Conservation (phyloP, 345 rosid genomes). For the Melaleuca quinquenervia region DNA sequence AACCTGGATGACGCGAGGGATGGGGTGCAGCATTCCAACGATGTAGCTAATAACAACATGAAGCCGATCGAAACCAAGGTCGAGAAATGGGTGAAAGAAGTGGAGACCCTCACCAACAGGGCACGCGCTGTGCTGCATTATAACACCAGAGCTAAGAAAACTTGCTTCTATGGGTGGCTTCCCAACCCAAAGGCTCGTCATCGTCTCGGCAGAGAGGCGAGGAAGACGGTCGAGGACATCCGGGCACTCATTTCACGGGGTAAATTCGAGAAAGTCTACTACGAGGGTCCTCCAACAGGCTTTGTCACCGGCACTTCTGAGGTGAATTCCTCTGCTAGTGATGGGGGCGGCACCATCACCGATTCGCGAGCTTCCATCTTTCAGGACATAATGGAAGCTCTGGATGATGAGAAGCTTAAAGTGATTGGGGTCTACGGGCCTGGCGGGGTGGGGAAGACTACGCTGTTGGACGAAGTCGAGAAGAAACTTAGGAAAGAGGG, state of each 20-base stretch:
- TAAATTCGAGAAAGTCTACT: too few relatives aligned
- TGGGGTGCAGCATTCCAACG: neutral
- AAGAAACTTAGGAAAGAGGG: neutral
- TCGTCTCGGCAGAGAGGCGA: too few relatives aligned
- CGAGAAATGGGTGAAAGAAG: too few relatives aligned
- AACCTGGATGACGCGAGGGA: neutral
- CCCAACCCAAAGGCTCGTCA: too few relatives aligned
- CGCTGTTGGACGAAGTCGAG: neutral
- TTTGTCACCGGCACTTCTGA: accelerated
- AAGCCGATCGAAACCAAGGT: neutral
- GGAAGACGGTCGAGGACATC: too few relatives aligned
- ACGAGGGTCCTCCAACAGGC: neutral
- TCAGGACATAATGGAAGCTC: neutral
- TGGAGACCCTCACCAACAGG: too few relatives aligned
- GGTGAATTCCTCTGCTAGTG: too few relatives aligned
- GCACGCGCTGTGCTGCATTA: too few relatives aligned
- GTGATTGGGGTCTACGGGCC: neutral
- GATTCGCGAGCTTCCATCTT: neutral
- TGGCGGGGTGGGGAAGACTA: neutral
- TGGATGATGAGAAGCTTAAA: neutral
- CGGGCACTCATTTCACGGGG: too few relatives aligned
- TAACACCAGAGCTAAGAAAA: too few relatives aligned
- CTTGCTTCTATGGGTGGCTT: too few relatives aligned
- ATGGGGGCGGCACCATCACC: too few relatives aligned
- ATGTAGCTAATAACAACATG: neutral